Base-by-base conservation (phyloP, 371 early-diverging fungal species). In the Actinomortierella ambigua region DNA sequence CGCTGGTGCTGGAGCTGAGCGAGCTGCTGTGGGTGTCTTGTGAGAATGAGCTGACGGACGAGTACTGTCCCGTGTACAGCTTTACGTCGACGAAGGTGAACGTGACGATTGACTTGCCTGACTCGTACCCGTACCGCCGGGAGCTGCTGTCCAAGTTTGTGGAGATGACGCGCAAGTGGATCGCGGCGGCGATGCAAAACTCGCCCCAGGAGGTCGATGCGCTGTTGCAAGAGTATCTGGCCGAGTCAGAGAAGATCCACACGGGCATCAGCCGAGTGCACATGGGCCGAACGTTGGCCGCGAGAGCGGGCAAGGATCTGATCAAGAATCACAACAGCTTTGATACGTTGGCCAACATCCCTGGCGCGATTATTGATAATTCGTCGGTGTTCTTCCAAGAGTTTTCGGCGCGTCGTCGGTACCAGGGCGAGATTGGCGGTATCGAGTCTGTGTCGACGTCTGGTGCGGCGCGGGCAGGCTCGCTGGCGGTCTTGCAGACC, bases 1-100 rank as follows among this genome's bases (percentile, higher is more conserved):
- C 82, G 9, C 76, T 90, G 8, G 63, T 90, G 40, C 69, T 93
- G 41, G 94, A 93, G 73, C 69, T 93, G 29, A 85, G 90, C 13
- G 92, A 93, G 48, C 75, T 93, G 3, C 77, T 91, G 7, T 93
- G 93, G 93, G 76, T 85, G 57, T 84, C 90, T 56, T 93, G 94
- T 57, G 90, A 91, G 65, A 88, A 89, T 9, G 93, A 91, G 80
- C 85, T 87, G 56, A 83, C 87, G 46, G 91, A 92, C 56, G 92
- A 92, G 78, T 93, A 91, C 64, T 90, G 79, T 34, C 92, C 94
- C 2, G 79, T 78, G 1, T 93, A 89, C 73, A 83, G 83, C 50
- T 93, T 91, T 61, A 86, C 86, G 0, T 91, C 93, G 2, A 40
- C 65, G 18, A 79, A 83, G 28, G 82, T 89, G 13, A 78, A 76